Evolutionary conservation across 148 eudicot species (phyloP).

Genomic region (Vaccinium vitisidaea): DNA sequence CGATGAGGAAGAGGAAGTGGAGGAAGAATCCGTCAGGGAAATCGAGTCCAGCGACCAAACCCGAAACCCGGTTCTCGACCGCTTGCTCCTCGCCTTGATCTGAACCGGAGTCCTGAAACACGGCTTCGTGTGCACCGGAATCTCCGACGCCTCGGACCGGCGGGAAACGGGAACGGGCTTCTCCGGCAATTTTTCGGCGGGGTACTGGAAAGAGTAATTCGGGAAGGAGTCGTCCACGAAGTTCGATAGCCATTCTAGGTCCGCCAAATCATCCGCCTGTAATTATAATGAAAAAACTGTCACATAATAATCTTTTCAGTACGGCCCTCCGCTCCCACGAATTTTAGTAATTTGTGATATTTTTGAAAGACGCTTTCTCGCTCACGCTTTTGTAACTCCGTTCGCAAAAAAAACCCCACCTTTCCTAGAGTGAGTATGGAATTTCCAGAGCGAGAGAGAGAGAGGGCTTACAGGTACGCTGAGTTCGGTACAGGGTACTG

Average conservation of each 20-base stretch:
- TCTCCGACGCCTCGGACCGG: slow-evolving; percentile 6
- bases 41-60: slow-evolving; percentile 34
- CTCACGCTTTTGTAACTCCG: background rate
- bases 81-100: slow-evolving; percentile 42
- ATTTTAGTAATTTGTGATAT: background rate
- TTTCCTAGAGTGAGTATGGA: too few relatives aligned
- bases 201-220: slow-evolving; percentile 24
- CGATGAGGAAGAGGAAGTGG: slow-evolving; percentile 26
- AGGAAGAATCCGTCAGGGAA: slow-evolving; percentile 20
- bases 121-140: slow-evolving; percentile 6
- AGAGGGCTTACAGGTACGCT: slow-evolving; percentile 41
- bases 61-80: slow-evolving; percentile 27
- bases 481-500: slow-evolving; percentile 28
- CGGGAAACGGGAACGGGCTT: background rate
- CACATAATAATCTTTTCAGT: background rate
- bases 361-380: background rate
- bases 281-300: background rate
- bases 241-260: slow-evolving; percentile 39
- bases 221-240: slow-evolving; percentile 36
- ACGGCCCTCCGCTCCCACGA: background rate
- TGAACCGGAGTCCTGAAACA: slow-evolving; percentile 32
- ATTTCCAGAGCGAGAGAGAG: background rate
- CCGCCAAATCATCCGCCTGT: slow-evolving; percentile 38
- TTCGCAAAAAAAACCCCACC: background rate
- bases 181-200: slow-evolving; percentile 16